Percentiles rank a stretch among this genome's conserved stretches.
Evolutionary conservation across 495 filamentous ascomycete species (phyloP).

Genomic region (Penicillium desertorum): DNA sequence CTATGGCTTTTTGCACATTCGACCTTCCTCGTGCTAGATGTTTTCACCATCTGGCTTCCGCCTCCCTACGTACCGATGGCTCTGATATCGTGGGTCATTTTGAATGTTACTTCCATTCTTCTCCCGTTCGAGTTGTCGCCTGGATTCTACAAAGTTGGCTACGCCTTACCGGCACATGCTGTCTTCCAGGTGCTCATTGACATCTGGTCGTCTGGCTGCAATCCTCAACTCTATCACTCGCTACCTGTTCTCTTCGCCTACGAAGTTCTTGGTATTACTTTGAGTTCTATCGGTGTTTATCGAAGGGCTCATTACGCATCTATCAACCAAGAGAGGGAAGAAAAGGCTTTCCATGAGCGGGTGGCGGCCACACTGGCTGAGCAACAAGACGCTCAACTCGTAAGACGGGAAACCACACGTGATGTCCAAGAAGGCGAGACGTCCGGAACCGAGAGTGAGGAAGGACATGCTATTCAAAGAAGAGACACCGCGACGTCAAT

Average conservation of each 20-base stretch:
- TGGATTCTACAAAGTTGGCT: constrained; percentile 49
- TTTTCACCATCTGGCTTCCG: constrained; percentile 47
- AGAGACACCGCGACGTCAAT: constrained; percentile 9
- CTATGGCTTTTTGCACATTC: constrained; percentile 54
- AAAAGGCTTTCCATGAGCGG: constrained; percentile 24
- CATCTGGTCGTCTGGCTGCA: constrained; percentile 52
- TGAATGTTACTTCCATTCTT: constrained; percentile 48
- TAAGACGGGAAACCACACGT: neutral
- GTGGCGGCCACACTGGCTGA: constrained; percentile 29
- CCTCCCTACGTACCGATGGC: constrained; percentile 45
- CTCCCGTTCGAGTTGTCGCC: constrained; percentile 49
- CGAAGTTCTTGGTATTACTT: constrained; percentile 31
- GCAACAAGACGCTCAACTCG: neutral
- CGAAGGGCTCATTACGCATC: constrained; percentile 39
- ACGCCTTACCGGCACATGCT: constrained; percentile 48
- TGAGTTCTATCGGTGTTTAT: constrained; percentile 42
- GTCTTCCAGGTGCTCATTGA: constrained; percentile 46
- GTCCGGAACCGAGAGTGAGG: constrained; percentile 2
- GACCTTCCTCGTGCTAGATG: constrained; percentile 51
- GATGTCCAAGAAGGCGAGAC: neutral
- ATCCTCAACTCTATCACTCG: constrained; percentile 40
- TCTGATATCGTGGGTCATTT: constrained; percentile 49
- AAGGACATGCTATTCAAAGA: neutral
- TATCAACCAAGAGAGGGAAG: constrained; percentile 35
- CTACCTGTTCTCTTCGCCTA: constrained; percentile 47